Base-by-base conservation (phyloP, 2,329 filamentous ascomycete genomes). In the Ophiostoma ips region DNA sequence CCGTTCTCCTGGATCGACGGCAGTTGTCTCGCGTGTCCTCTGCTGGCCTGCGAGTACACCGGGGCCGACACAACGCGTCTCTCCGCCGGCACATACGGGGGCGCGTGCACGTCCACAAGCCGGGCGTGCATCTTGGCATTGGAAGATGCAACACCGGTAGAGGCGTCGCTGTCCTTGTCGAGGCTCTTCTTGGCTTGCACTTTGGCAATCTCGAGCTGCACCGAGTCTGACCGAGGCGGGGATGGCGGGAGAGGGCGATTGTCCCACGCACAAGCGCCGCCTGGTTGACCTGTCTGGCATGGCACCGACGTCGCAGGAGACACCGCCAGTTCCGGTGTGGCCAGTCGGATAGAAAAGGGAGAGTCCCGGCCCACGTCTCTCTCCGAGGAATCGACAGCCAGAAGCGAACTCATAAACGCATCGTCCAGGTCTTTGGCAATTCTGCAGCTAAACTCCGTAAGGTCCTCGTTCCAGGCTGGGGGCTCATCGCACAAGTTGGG, bases 381-480 rank as follows among this genome's bases (percentile, higher is more conserved):
- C 13, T 54, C 55, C 3, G 28, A 49, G 24, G 34, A 49, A 13
- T 56, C 55, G 11, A 48, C 54, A 1, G 61, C 58, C 31, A 75
- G 64, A 11, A 77, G 57, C 10, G 71, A 73, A 57, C 83, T 80
- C 60, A 87, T 89, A 68, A 96, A 95, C 1, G 89, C 89, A 59
- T 92, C 86, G 60, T 96, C 89, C 60, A 89, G 94, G 52, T 92
- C 86, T 64, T 87, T 87, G 46, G 87, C 87, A 54, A 95, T 81
- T 58, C 87, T 87, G 58, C 77, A 79, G 58, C 87, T 94, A 51
- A 94, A 83, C 58, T 90, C 83, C 7, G 87, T 76, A 49, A 92
- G 76, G 61, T 95, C 89, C 52, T 88, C 87, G 57, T 78, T 59
- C 81, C 58, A 73, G 65, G 37, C 68, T 58, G 46, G 63, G 53